These are phyloP conservation scores for Emericellopsis cladophorae DNA, from an alignment of 2,329 filamentous ascomycete species.

Conservation along the genomic window DNA sequence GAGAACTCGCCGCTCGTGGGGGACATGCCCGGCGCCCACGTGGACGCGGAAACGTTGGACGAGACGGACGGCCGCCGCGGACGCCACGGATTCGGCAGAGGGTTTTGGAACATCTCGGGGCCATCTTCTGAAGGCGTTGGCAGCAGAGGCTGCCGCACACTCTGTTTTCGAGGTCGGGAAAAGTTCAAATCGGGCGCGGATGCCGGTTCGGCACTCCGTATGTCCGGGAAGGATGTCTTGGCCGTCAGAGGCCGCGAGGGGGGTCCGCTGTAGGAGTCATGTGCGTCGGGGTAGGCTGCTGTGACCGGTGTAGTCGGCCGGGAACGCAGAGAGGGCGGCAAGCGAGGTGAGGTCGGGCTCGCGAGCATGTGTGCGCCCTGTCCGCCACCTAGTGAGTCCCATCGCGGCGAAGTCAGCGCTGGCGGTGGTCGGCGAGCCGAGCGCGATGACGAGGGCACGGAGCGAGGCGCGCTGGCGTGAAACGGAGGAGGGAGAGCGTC, in stretches of 20 bases:
- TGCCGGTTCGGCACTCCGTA: slow-evolving; percentile 14
- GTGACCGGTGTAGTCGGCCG: slow-evolving; percentile 3
- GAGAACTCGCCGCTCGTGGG: slow-evolving; percentile 24
- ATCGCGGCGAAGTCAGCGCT: background rate
- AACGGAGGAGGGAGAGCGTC: background rate
- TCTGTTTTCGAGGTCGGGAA: slow-evolving; percentile 44
- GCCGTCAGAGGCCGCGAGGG: slow-evolving; percentile 15
- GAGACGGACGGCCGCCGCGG: slow-evolving; percentile 2
- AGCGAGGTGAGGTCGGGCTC: slow-evolving; percentile 1
- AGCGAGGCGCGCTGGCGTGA: background rate
- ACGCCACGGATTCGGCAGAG: slow-evolving; percentile 3
- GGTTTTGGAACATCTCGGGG: slow-evolving; percentile 9
- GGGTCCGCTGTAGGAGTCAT: slow-evolving; percentile 9
- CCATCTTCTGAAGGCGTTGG: slow-evolving; percentile 15
- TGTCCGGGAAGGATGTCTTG: slow-evolving; percentile 18
- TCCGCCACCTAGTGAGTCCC: background rate
- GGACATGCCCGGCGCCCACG: slow-evolving; percentile 4
- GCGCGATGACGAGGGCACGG: background rate
- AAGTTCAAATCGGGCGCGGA: slow-evolving; percentile 37
- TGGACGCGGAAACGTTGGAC: slow-evolving; percentile 3
- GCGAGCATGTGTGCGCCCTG: background rate
- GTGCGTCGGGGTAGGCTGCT: background rate
- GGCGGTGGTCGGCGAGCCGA: background rate
- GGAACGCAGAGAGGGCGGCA: background rate
- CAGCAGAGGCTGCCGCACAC: slow-evolving; percentile 28